phyloP scores from a whole-genome alignment of 331 rosid genomes.

The Quercus phellos region DNA sequence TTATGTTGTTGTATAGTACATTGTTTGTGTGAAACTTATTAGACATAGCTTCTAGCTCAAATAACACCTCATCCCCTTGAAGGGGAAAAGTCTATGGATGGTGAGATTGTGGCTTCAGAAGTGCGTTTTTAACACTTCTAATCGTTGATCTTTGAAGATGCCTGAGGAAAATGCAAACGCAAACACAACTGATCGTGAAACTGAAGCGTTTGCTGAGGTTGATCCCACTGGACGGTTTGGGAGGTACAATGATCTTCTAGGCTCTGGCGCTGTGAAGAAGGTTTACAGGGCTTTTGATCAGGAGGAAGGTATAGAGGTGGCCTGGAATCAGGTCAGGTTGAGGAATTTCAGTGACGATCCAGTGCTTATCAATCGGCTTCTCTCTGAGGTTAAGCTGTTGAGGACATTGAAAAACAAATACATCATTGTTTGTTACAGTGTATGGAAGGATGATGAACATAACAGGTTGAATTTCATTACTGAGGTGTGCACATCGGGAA shows the following conservation, averaged over 20 bases:
- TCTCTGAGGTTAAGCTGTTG: slow-evolving; percentile 66
- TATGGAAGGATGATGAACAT: slow-evolving; percentile 66
- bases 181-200: slow-evolving; percentile 33
- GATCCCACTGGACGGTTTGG: slow-evolving; percentile 88
- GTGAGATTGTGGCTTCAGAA: too few relatives aligned
- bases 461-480: slow-evolving; percentile 74
- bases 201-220: slow-evolving; percentile 69
- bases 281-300: slow-evolving; percentile 90
- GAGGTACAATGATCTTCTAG: slow-evolving; percentile 70
- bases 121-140: background rate
- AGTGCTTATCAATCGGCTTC: slow-evolving; percentile 55
- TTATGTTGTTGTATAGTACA: too few relatives aligned
- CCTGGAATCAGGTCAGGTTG: slow-evolving; percentile 88
- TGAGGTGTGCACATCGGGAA: slow-evolving; percentile 83
- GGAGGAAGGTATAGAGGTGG: slow-evolving; percentile 88
- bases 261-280: slow-evolving; percentile 83
- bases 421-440: slow-evolving; percentile 73
- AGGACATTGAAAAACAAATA: slow-evolving; percentile 57
- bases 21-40: too few relatives aligned
- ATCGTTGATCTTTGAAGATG: slow-evolving; percentile 42
- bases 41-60: too few relatives aligned
- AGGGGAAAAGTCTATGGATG: too few relatives aligned
- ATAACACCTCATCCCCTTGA: too few relatives aligned
- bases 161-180: slow-evolving; percentile 44
- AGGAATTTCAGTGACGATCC: slow-evolving; percentile 61